Evolutionary conservation across 2,329 filamentous ascomycete genomes (phyloP).

Genomic region (Alternaria sp.): DNA sequence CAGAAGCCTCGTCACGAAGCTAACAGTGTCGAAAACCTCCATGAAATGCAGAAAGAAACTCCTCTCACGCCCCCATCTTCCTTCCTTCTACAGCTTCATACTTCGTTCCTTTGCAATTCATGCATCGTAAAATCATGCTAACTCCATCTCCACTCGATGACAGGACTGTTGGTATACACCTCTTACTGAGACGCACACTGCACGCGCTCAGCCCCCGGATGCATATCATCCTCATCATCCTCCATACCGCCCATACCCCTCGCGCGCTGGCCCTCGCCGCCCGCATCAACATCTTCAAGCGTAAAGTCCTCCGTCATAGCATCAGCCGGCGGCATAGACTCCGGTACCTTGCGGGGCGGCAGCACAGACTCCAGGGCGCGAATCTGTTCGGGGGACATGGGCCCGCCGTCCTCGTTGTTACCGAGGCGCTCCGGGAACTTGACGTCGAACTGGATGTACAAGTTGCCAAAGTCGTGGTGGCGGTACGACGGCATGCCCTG

Average conservation of each 20-base stretch:
- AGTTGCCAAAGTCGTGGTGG: conserved; percentile 93
- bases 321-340: conserved; percentile 74
- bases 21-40: not conserved
- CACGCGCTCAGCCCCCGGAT: conserved; percentile 74
- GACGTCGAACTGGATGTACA: conserved; percentile 97
- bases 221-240: conserved; percentile 68
- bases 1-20: not conserved
- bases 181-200: conserved; percentile 88
- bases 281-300: conserved; percentile 81
- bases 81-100: not conserved
- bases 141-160: not conserved
- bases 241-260: conserved; percentile 70
- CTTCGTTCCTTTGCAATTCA: not conserved
- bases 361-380: conserved; percentile 82
- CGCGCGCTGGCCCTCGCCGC: conserved; percentile 67
- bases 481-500: conserved; percentile 97
- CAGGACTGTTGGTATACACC: too few relatives aligned
- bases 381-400: conserved; percentile 69
- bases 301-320: conserved; percentile 91
- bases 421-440: conserved; percentile 77
- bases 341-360: conserved; percentile 68
- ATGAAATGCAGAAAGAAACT: not conserved
- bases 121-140: not conserved
- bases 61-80: not conserved
- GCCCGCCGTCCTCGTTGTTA: conserved; percentile 53